Base-by-base conservation (phyloP, 2,329 filamentous ascomycete genomes). In the Penicillium brasilianum region DNA sequence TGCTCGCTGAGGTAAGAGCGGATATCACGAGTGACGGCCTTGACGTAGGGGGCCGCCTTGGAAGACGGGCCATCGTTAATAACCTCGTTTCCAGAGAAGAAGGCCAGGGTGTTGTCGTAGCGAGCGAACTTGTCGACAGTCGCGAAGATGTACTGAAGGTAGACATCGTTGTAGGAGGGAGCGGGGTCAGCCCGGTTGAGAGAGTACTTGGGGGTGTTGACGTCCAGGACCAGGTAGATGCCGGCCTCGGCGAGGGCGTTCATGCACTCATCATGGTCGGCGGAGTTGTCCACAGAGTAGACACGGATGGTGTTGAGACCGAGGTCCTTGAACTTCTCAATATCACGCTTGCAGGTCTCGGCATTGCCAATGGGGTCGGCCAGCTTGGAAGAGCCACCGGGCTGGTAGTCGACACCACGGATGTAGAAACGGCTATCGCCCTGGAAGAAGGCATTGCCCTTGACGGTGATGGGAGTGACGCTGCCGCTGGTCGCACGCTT, bases 251-350 rank as follows among this genome's bases (percentile, higher is more conserved):
- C 88, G 63, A 97, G 84, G 49, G 85, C 83, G 62, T 84, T 82
- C 93, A 97, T 97, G 83, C 93, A 97, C 64, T 87, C 85, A 71
- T 93, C 88, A 80, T 97, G 93, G 77, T 89, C 80, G 69, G 83
- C 81, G 54, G 88, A 88, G 85, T 97, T 97, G 83, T 97, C 93
- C 68, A 96, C 88, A 16, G 90, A 92, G 85, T 97, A 97, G 64
- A 97, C 90, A 78, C 93, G 93, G 74, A 97, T 84, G 28, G 92
- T 93, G 84, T 97, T 97, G 80, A 97, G 82, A 52, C 93, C 92
- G 54, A 97, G 84, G 68, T 92, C 86, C 82, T 91, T 86, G 87
- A 97, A 96, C 75, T 92, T 83, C 55, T 81, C 79, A 69, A 97
- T 90, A 74, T 96, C 92, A 66, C 93, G 90, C 76, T 86, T 84